Evolutionary conservation across 2,329 filamentous ascomycete genomes (phyloP), one percentile per base, ranked within the genome.

Genomic region (Diaporthe capsici): DNA sequence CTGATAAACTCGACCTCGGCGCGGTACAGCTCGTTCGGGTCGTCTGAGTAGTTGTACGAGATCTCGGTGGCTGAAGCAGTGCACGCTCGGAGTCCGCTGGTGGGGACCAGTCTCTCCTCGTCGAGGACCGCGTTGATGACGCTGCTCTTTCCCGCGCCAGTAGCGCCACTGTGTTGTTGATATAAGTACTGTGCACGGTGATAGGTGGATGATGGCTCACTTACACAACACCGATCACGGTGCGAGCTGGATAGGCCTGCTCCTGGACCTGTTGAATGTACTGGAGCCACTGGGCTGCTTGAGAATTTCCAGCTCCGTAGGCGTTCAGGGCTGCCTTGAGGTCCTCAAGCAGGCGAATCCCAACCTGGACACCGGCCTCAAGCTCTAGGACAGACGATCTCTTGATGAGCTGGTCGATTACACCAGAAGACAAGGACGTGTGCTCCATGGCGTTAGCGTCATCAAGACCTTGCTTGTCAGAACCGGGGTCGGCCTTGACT

Each of bases 61-160:
- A 93, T 86, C 78, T 93, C 90, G 0, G 90, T 93, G 0, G 91
- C 87, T 0, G 90, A 89, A 0, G 90, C 90, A 0, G 91, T 93
- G 74, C 90, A 92, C 0, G 91, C 91, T 39, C 89, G 83, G 87
- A 92, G 90, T 79, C 90, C 90, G 68, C 80, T 84, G 0, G 84
- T 85, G 0, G 82, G 84, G 0, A 85, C 76, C 8, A 86, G 77
- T 86, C 85, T 84, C 77, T 92, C 90, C 78, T 93, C 89, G 42
- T 92, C 90, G 0, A 93, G 84, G 47, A 93, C 79, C 0, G 91
- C 91, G 78, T 93, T 93, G 80, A 93, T 92, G 0, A 92, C 84
- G 2, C 88, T 90, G 28, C 87, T 90, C 79, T 93, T 93, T 0
- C 91, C 91, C 1, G 89, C 88, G 0, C 91, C 91, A 0, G 92